Conservation (phyloP, 2,329 filamentous ascomycete species). For the Fusarium burgessii region DNA sequence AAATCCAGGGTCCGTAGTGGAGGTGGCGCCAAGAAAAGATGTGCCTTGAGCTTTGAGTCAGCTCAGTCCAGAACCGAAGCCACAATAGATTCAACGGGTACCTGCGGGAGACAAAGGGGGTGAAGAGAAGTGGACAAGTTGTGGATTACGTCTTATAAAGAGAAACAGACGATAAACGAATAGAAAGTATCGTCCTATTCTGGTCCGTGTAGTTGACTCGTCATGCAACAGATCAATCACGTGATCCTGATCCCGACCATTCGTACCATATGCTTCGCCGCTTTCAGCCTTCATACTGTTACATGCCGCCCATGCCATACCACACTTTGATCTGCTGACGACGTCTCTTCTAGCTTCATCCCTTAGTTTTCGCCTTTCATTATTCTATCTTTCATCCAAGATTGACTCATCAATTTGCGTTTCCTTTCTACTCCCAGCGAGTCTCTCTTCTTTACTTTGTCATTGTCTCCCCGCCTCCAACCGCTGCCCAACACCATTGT, state of each 20-base stretch:
- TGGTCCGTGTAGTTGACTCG: conserved; percentile 14
- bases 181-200: background rate
- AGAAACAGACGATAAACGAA: background rate
- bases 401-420: conserved; percentile 10
- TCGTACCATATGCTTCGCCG: conserved; percentile 35
- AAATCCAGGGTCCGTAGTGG: conserved; percentile 40
- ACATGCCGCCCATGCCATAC: conserved; percentile 23
- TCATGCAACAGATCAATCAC: conserved; percentile 19
- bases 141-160: background rate
- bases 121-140: background rate
- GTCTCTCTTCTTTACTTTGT: conserved; percentile 11
- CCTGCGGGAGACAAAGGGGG: background rate
- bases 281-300: conserved; percentile 31
- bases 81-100: conserved; percentile 1
- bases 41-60: conserved; percentile 20
- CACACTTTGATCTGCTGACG: conserved; percentile 31
- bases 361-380: conserved; percentile 35
- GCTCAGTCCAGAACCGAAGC: conserved; percentile 19
- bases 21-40: conserved; percentile 42
- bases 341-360: conserved; percentile 38
- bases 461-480: conserved; percentile 37
- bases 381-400: conserved; percentile 20
- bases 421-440: conserved; percentile 12
- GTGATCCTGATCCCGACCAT: conserved; percentile 24
- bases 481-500: conserved; percentile 38